Evolutionary conservation across 306 rosid genomes (phyloP), one percentile per base, ranked within the genome.

Genomic region (Cicer judaicum): DNA sequence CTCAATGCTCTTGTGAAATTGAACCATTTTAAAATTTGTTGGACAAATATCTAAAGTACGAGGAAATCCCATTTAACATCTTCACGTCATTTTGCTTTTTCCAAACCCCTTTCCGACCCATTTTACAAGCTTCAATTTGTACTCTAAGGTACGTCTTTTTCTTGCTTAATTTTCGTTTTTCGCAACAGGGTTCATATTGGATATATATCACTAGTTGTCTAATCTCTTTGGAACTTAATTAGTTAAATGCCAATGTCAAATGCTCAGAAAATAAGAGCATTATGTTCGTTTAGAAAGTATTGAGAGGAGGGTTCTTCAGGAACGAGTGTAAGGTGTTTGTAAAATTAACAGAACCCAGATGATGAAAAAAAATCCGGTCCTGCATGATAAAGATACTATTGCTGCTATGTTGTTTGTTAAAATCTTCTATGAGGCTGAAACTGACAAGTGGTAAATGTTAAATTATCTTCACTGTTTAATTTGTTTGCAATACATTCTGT

Each of bases 241-340:
- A 29, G 36, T 29, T 29, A 29, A 29, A 29, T 29, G 36, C 36
- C 36, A 29, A 29, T 29, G 10, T 21, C 29, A 61, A 16, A 6
- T 50, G 62, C 41, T 62, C 19, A 8, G 8, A 9, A 10, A 12
- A 29, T 18, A 10, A 18, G 9, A 42, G 34, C 68, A 29, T 34
- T 38, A 5, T 71, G 34, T 18, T 71, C 13, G 12, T 7, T 52
- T 46, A 70, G 53, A 41, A 47, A 42, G 57, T 62, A 15, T 52
- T 29, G 36, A 29, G 36, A 5, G n/a, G 66, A 8, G 10, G 13
- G n/a, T 44, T 41, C 41, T 78, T 54, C 50, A 34, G 8, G 73
- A 78, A 63, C 0, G 68, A 70, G 67, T 42, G 47, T 47, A 55
- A 10, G 64, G 68, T 65, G 68, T 65, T 72, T 59, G 72, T 72